Conservation (phyloP, 2,329 filamentous ascomycete species). For the Setomelanomma holmii region DNA sequence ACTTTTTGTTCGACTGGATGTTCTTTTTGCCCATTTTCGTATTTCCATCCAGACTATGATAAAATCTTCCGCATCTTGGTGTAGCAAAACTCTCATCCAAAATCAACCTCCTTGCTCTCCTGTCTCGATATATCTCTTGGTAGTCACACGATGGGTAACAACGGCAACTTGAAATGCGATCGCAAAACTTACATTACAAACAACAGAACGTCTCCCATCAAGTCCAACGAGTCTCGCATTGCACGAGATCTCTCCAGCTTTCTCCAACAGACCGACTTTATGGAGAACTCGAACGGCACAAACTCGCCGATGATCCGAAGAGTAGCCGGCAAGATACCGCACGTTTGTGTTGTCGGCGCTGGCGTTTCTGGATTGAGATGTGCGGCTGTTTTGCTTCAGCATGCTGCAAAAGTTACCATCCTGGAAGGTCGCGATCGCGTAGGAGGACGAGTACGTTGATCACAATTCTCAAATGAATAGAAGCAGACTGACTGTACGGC, state of each 20-base stretch:
- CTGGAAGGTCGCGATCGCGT: constrained; percentile 72
- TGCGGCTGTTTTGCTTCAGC: constrained; percentile 69
- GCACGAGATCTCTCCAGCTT: constrained; percentile 43
- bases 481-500: constrained; percentile 7
- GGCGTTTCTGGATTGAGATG: constrained; percentile 75
- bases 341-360: constrained; percentile 73
- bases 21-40: no score
- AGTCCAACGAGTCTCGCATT: constrained; percentile 37
- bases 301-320: constrained; percentile 38
- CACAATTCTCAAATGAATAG: not conserved
- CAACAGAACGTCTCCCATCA: constrained; percentile 20
- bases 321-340: constrained; percentile 52
- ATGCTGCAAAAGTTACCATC: constrained; percentile 72
- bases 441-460: constrained; percentile 65
- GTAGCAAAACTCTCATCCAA: no score
- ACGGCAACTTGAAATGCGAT: constrained; percentile 34
- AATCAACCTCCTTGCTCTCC: not conserved
- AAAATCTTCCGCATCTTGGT: no score
- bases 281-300: constrained; percentile 22
- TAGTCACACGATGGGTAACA: constrained; percentile 23
- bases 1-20: no score
- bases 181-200: constrained; percentile 36
- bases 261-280: constrained; percentile 31
- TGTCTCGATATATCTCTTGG: not conserved
- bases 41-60: no score